Conservation (phyloP, 202 grass and related monocot species). For the Musa balbisiana region DNA sequence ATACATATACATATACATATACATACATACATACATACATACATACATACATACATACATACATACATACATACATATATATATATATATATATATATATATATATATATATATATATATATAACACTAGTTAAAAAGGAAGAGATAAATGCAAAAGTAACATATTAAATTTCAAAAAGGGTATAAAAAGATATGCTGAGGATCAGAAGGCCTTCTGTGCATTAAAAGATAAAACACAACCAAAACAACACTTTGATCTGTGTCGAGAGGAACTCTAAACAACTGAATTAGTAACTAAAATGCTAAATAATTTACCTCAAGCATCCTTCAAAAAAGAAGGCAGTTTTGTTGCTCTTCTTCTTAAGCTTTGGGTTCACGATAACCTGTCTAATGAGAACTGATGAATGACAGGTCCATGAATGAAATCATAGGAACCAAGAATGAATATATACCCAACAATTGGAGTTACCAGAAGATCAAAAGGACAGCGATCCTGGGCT, state of each 20-base stretch:
- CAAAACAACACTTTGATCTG: not conserved
- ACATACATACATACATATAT: too few relatives aligned
- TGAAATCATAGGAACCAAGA: not conserved
- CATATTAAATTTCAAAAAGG: not conserved
- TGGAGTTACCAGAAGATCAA: slow-evolving; percentile 73
- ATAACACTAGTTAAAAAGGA: not conserved
- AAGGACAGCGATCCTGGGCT: slow-evolving; percentile 37
- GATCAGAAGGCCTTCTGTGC: not conserved
- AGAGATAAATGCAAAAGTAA: not conserved
- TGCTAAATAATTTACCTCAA: slow-evolving; percentile 48
- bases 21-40: too few relatives aligned
- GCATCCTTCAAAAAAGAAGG: slow-evolving; percentile 89
- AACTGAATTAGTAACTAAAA: slow-evolving; percentile 14
- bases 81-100: too few relatives aligned
- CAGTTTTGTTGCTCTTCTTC: slow-evolving; percentile 55
- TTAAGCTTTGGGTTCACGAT: slow-evolving; percentile 81
- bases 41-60: too few relatives aligned
- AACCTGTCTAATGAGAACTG: slow-evolving; percentile 36
- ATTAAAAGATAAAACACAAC: slow-evolving; percentile 3
- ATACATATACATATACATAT: too few relatives aligned
- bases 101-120: not conserved
- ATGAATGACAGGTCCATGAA: slow-evolving; percentile 1
- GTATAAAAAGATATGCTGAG: not conserved
- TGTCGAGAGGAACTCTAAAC: not conserved
- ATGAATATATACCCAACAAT: slow-evolving; percentile 3